These are phyloP conservation scores for Byssochlamys sp. DNA, from an alignment of 2,329 filamentous ascomycete genomes.

Conservation along the genomic window DNA sequence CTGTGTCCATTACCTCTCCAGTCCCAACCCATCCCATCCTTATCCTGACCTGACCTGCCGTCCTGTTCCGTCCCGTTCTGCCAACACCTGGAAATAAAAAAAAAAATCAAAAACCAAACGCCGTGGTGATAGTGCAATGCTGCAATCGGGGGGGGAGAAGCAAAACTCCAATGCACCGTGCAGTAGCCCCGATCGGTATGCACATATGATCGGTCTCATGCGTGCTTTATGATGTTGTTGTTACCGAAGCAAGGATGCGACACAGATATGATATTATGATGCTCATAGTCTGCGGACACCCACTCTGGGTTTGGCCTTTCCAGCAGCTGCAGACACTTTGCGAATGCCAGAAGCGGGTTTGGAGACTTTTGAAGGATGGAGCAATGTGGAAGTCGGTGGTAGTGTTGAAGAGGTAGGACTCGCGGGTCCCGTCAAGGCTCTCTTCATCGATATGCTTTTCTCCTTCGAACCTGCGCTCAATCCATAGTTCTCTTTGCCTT, in stretches of 20 bases:
- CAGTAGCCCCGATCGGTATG: no score
- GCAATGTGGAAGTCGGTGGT: not conserved
- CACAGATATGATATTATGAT: not conserved
- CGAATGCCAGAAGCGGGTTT: constrained; percentile 12
- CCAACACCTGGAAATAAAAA: not conserved
- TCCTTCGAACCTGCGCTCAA: not conserved
- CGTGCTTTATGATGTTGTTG: no score
- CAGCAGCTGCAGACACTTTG: constrained; percentile 13
- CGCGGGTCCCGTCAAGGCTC: not conserved
- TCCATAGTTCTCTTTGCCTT: not conserved
- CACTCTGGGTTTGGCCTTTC: constrained; percentile 25
- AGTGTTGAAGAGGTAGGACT: not conserved
- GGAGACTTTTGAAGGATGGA: constrained; percentile 7
- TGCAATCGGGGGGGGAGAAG: no score
- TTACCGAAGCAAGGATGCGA: not conserved
- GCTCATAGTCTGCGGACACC: constrained; percentile 26
- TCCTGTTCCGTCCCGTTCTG: not conserved
- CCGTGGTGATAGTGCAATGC: not conserved
- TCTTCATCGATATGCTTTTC: not conserved
- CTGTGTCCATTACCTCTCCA: not conserved
- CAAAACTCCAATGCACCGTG: not conserved
- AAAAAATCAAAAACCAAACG: not conserved
- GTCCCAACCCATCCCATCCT: not conserved
- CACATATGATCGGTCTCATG: no score
- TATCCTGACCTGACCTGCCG: not conserved